phyloP scores from a whole-genome alignment of 2,329 filamentous ascomycete species.

The Chlorencoelia australis region DNA sequence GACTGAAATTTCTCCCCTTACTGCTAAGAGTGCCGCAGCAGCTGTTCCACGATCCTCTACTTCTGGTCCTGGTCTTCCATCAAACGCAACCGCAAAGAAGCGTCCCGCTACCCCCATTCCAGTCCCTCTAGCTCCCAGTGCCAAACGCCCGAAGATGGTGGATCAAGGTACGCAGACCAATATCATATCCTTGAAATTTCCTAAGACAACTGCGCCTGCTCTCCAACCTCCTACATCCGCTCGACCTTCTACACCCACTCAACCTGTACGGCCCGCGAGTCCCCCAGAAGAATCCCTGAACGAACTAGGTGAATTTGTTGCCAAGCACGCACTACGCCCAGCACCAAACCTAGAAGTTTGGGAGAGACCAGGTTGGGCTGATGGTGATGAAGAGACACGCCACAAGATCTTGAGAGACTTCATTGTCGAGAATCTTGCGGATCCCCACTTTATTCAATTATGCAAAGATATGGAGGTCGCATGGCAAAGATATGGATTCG shows the following conservation, averaged over 20 bases:
- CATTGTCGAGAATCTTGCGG: conserved; percentile 38
- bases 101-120: conserved; percentile 7
- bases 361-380: conserved; percentile 18
- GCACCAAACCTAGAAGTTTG: conserved; percentile 20
- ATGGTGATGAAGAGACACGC: conserved; percentile 30
- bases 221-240: no score
- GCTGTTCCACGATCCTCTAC: conserved; percentile 1
- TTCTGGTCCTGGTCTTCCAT: conserved; percentile 10
- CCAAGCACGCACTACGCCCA: conserved; percentile 15
- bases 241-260: no score
- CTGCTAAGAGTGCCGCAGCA: not conserved
- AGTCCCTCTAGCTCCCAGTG: conserved; percentile 4
- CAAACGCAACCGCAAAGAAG: conserved; percentile 16
- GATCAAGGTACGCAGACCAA: conserved; percentile 25
- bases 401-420: conserved; percentile 36
- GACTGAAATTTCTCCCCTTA: not conserved
- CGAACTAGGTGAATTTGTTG: conserved; percentile 17
- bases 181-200: no score
- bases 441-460: conserved; percentile 39
- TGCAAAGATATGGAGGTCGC: conserved; percentile 39
- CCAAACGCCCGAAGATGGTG: conserved; percentile 23
- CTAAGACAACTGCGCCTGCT: no score
- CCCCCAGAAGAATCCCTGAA: conserved; percentile 15
- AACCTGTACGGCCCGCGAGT: conserved; percentile 4
- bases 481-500: conserved; percentile 39